These are phyloP conservation scores for Phalaenopsis aphrodite DNA, from an alignment of 106 monocot genomes.

Conservation along the genomic window DNA sequence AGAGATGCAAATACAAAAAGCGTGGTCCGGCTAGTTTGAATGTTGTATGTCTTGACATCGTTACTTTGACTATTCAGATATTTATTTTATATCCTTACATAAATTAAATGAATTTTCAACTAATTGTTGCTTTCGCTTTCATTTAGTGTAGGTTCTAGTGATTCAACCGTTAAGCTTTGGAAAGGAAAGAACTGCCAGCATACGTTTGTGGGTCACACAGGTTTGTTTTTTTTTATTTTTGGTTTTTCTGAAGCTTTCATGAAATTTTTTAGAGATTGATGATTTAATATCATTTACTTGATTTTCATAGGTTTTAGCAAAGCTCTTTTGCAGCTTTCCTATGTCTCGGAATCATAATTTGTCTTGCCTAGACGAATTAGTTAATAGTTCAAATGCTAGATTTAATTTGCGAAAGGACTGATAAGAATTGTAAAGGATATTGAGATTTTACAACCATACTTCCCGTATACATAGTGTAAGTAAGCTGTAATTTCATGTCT, in stretches of 20 bases:
- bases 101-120: not conserved
- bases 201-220: slow-evolving; percentile 76
- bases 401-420: no score
- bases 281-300: not conserved
- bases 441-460: not conserved
- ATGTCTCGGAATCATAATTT: not conserved
- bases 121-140: not conserved
- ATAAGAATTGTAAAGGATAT: not conserved
- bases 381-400: not conserved
- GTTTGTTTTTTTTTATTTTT: slow-evolving; percentile 26
- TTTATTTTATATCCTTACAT: not conserved
- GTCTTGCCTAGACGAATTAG: not conserved
- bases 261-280: not conserved
- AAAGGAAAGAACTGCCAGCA: slow-evolving; percentile 71
- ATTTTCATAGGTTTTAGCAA: not conserved
- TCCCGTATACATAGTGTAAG: not conserved
- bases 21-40: not conserved
- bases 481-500: not conserved
- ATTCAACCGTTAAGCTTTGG: slow-evolving; percentile 86
- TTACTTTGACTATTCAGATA: not conserved
- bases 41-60: not conserved
- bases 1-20: not conserved
- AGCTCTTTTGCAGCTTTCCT: not conserved
- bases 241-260: not conserved
- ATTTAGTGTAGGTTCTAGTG: slow-evolving; percentile 70